Evolutionary conservation across 192 early-diverging fungal species (phyloP).

Genomic region (Coemansia guatemalensis): DNA sequence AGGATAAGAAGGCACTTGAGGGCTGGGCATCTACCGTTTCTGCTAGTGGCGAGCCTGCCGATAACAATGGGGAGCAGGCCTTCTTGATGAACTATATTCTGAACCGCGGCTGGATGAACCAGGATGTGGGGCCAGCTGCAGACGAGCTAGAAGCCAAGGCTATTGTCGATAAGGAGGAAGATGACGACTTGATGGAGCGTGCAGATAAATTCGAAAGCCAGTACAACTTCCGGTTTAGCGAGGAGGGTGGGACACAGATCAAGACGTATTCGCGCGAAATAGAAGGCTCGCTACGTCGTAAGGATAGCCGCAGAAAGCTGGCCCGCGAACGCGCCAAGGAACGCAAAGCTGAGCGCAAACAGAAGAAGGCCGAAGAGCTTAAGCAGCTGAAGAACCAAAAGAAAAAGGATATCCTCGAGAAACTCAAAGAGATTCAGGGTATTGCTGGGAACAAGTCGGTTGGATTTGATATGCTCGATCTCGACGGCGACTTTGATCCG

Average conservation of each 20-base stretch:
- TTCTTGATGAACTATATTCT: conserved; percentile 92
- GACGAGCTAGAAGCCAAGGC: conserved; percentile 68
- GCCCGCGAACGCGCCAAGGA: conserved; percentile 70
- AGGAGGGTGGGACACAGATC: conserved; percentile 69
- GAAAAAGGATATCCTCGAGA: conserved; percentile 79
- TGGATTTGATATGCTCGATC: conserved; percentile 76
- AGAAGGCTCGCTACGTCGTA: conserved; percentile 78
- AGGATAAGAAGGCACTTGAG: conserved; percentile 21
- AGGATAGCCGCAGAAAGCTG: conserved; percentile 75
- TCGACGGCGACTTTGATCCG: conserved; percentile 94
- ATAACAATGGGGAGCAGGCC: conserved; percentile 48
- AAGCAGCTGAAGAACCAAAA: conserved; percentile 91
- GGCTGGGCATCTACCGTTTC: conserved; percentile 24
- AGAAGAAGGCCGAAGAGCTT: conserved; percentile 76
- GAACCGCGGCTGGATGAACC: conserved; percentile 81
- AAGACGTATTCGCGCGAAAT: conserved; percentile 80
- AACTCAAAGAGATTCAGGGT: conserved; percentile 81
- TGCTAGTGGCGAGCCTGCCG: conserved; percentile 14
- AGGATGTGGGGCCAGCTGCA: conserved; percentile 32
- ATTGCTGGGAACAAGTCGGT: conserved; percentile 73
- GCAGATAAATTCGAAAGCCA: conserved; percentile 85
- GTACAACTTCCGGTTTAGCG: conserved; percentile 95
- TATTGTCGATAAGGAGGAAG: conserved; percentile 74
- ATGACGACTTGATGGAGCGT: conserved; percentile 74
- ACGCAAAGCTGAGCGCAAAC: conserved; percentile 72